Conservation (phyloP, 2,329 filamentous ascomycete genomes). For the Chrysoporthe cubensis region DNA sequence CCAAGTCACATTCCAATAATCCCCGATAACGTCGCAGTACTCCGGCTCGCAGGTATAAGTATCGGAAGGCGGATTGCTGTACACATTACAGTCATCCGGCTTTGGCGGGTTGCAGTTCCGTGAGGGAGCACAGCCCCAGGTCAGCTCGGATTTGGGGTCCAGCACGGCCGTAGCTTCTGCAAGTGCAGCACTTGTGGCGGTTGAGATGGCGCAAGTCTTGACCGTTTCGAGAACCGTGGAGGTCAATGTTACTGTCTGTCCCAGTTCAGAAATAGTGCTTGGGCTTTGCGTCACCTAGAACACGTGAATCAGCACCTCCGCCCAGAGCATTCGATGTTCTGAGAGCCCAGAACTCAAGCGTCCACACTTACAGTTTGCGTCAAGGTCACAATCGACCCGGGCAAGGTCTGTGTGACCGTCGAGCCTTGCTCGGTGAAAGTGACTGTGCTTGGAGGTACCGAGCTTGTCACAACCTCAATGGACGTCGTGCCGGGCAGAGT, state of each 20-base stretch:
- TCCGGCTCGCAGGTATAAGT: conserved; percentile 51
- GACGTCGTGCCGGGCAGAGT: conserved; percentile 13
- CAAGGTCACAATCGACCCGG: conserved; percentile 32
- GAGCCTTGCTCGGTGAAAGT: conserved; percentile 33
- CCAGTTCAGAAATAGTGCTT: conserved; percentile 32
- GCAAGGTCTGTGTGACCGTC: conserved; percentile 32
- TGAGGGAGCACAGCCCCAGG: conserved; percentile 59
- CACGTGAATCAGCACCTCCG: background rate
- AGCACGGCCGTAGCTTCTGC: conserved; percentile 33
- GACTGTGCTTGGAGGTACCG: conserved; percentile 33
- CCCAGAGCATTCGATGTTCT: background rate
- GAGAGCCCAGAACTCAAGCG: no score
- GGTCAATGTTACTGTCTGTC: conserved; percentile 37
- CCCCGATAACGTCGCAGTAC: conserved; percentile 50
- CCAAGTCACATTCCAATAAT: conserved; percentile 46
- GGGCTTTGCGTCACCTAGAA: conserved; percentile 12
- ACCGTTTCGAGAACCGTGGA: conserved; percentile 41
- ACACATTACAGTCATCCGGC: conserved; percentile 55
- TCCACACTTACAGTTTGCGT: conserved; percentile 22
- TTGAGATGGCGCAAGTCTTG: conserved; percentile 50
- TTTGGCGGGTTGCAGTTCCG: conserved; percentile 57
- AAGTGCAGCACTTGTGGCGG: conserved; percentile 37
- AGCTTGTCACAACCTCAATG: conserved; percentile 20
- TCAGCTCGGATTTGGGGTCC: conserved; percentile 45
- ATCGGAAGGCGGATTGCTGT: conserved; percentile 49